Base-by-base conservation (phyloP, 306 rosid genomes). In the Pueraria montana region DNA sequence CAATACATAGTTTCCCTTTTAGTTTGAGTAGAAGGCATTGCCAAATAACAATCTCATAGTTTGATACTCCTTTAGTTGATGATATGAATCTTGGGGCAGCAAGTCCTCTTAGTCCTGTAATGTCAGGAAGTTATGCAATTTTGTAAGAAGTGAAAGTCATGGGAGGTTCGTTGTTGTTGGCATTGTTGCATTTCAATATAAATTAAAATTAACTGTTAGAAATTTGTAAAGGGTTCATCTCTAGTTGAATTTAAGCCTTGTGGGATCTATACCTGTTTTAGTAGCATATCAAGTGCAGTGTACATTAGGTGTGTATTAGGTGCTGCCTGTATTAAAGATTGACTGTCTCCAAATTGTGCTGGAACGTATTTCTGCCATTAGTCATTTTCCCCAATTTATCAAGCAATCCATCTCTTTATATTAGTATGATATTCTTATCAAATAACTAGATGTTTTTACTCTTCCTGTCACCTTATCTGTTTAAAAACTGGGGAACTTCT, bases 101-200 rank as follows among this genome's bases (percentile, higher is more conserved):
- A 17, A 65, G 72, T 74, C 82, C 30, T 85, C 30, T 24, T 11
- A 53, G 72, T 74, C 78, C 30, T 74, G 30, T 11, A 6, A 63
- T 66, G 45, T 24, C 27, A 50, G 26, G 72, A 65, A 58, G 68
- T 67, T 84, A 14, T 52, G 56, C n/a, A 63, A 24, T 77, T 61
- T 48, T 26, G 45, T 53, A 38, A 50, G 12, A n/a, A 56, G 32
- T 46, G 46, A 20, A 70, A 70, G 46, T 36, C 46, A 74, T 68
- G 62, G 27, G 62, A n/a, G 40, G 18, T 46, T 69, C 23, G 2
- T 65, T 75, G 48, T 74, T 75, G 71, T 71, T 78, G 48, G 4
- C 42, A 30, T 63, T 13, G 34, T 55, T 55, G 58, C 20, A 59
- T 74, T 58, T 79, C 70, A 53, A 12, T 32, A 45, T 67, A 63